Conservation (phyloP, 2,329 filamentous ascomycete species). For the Harringtonia aguacate region DNA sequence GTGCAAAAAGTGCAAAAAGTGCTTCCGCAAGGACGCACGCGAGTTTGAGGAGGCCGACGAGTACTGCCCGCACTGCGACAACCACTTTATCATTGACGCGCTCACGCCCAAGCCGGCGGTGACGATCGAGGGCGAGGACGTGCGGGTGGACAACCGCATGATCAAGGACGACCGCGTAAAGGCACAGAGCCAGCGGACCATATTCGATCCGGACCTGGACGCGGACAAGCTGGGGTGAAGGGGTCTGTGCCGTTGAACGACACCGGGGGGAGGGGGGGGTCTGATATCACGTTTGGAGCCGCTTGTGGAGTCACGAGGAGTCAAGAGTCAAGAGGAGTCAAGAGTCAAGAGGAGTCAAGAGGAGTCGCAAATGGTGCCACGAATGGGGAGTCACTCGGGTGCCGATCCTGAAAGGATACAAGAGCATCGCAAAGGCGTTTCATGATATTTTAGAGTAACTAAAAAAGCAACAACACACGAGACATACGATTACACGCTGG, state of each 20-base stretch:
- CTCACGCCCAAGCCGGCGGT: slow-evolving; percentile 71
- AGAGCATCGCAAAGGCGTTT: slow-evolving; percentile 1
- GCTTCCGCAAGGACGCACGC: slow-evolving; percentile 84
- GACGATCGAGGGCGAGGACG: slow-evolving; percentile 85
- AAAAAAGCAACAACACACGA: background rate
- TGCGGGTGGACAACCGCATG: slow-evolving; percentile 78
- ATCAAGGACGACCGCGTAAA: slow-evolving; percentile 78
- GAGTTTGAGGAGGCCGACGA: slow-evolving; percentile 97
- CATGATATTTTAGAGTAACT: background rate
- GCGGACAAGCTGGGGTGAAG: slow-evolving; percentile 64
- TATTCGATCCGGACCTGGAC: slow-evolving; percentile 66
- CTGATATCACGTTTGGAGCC: too few species aligned
- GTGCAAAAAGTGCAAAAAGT: slow-evolving; percentile 99
- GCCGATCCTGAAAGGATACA: background rate
- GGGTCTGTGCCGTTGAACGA: too few species aligned
- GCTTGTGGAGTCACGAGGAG: too few species aligned
- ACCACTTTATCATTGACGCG: slow-evolving; percentile 93
- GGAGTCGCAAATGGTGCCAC: too few species aligned
- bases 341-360: too few species aligned
- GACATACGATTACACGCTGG: slow-evolving; percentile 3
- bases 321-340: too few species aligned
- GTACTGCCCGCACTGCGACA: slow-evolving; percentile 98
- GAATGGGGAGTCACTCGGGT: too few species aligned
- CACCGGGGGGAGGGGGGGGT: too few species aligned
- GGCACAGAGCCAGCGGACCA: slow-evolving; percentile 47